Evolutionary conservation across 169 alveolate genomes (phyloP).

Genomic region (Plasmodium coatneyi): DNA sequence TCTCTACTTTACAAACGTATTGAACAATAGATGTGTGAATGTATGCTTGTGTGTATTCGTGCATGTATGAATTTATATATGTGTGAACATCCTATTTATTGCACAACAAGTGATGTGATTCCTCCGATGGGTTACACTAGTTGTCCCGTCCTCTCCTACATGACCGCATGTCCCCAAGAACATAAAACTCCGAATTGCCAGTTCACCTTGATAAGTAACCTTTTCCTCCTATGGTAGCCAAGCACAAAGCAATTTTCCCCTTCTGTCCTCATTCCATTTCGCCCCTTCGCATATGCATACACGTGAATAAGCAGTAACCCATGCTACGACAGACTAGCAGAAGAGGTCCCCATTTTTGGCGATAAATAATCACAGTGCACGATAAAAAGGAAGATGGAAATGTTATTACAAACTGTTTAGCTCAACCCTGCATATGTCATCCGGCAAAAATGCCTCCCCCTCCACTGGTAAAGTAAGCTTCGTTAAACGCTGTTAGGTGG

Average conservation of each 20-base stretch:
- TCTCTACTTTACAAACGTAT: not conserved
- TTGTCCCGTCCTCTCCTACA: not conserved
- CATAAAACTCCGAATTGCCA: not conserved
- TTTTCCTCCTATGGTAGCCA: not conserved
- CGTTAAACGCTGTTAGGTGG: not conserved
- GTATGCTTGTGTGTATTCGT: too few species aligned
- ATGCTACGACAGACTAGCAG: not conserved
- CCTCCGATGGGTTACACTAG: not conserved
- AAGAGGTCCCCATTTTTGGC: not conserved
- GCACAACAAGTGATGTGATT: not conserved
- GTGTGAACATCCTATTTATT: not conserved
- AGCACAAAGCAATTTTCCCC: not conserved
- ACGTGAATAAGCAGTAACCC: not conserved
- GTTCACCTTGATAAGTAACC: not conserved
- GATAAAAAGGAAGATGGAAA: not conserved
- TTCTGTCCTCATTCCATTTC: not conserved
- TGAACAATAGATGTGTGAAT: not conserved
- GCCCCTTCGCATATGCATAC: not conserved
- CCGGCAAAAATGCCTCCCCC: not conserved
- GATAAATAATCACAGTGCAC: not conserved
- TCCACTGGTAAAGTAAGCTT: not conserved
- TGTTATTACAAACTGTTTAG: not conserved
- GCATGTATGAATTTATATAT: not conserved
- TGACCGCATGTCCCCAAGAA: not conserved
- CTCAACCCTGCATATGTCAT: not conserved